A percentile compares a stretch with the other conserved stretches of the same genome.
Conservation (phyloP, 2,329 filamentous ascomycete genomes). For the Fusarium hostae region DNA sequence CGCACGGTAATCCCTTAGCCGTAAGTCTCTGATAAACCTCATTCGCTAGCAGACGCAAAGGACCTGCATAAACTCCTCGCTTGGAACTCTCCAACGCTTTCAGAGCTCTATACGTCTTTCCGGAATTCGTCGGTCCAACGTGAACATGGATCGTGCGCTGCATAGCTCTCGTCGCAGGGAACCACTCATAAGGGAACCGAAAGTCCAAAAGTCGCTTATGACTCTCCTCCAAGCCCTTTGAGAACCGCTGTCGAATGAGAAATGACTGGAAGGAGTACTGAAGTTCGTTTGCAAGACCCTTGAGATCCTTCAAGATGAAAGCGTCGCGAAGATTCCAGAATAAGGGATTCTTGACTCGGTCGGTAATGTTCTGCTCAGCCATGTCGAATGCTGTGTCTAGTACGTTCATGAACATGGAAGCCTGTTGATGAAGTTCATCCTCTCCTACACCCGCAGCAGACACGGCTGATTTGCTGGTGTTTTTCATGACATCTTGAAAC, state of each 20-base stretch:
- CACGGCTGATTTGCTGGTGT: constrained; percentile 36
- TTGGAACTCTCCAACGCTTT: constrained; percentile 82
- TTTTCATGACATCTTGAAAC: constrained; percentile 51
- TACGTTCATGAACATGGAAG: constrained; percentile 57
- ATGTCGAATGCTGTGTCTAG: constrained; percentile 59
- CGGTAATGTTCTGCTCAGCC: constrained; percentile 54
- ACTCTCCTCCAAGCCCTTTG: constrained; percentile 64
- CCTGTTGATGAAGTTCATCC: constrained; percentile 58
- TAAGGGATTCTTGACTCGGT: constrained; percentile 60
- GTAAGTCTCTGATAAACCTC: constrained; percentile 92
- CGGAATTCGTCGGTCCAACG: constrained; percentile 96
- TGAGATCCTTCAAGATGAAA: constrained; percentile 64
- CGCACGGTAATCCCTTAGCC: constrained; percentile 80
- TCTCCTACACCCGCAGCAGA: constrained; percentile 47
- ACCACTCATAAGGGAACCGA: constrained; percentile 93
- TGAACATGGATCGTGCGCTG: constrained; percentile 90
- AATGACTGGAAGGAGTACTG: constrained; percentile 76
- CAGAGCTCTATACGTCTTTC: constrained; percentile 95
- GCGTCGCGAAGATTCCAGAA: constrained; percentile 69
- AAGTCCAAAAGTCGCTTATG: constrained; percentile 80
- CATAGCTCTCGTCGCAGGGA: constrained; percentile 80
- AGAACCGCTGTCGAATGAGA: constrained; percentile 67
- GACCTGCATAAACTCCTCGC: constrained; percentile 88
- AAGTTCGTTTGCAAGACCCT: constrained; percentile 67
- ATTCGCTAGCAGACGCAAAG: constrained; percentile 87